Percentiles rank a stretch among this genome's conserved stretches.
These are phyloP conservation scores for Theobroma grandiflorum DNA, from an alignment of 441 rosid species.

Conservation along the genomic window DNA sequence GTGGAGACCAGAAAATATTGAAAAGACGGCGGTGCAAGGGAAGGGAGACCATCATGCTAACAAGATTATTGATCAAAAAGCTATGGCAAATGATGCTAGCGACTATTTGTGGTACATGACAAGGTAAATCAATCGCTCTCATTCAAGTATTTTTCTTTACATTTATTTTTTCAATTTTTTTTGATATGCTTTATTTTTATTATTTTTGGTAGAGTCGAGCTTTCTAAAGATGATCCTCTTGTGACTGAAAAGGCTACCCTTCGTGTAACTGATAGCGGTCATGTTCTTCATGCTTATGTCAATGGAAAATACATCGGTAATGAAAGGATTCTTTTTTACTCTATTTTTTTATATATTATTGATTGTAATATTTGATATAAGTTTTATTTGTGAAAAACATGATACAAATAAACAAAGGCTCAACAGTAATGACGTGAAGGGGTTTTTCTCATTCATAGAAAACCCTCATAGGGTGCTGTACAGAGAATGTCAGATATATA, in stretches of 20 bases:
- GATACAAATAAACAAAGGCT: no score
- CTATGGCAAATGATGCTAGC: conserved; percentile 50
- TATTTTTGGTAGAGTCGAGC: conserved; percentile 24
- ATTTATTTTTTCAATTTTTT: background rate
- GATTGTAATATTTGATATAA: background rate
- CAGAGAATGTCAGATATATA: no score
- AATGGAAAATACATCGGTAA: conserved; percentile 51
- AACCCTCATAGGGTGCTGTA: no score
- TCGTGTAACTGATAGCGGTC: background rate
- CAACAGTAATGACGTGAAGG: no score
- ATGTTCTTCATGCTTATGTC: background rate
- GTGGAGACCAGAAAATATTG: conserved; percentile 70
- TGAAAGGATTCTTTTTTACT: background rate
- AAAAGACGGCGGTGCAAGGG: conserved; percentile 37
- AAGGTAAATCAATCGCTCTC: conserved; percentile 35
- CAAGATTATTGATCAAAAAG: conserved; percentile 69
- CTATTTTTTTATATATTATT: background rate
- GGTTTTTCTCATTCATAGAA: no score
- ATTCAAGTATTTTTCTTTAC: background rate
- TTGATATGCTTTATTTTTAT: background rate
- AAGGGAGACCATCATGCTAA: conserved; percentile 42
- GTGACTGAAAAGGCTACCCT: background rate
- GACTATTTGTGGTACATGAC: conserved; percentile 88
- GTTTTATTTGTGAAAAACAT: no score
- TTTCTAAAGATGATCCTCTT: conserved; percentile 40